These are phyloP conservation scores for Hyaloscypha finlandica DNA, from an alignment of 495 filamentous ascomycete species.

Conservation along the genomic window DNA sequence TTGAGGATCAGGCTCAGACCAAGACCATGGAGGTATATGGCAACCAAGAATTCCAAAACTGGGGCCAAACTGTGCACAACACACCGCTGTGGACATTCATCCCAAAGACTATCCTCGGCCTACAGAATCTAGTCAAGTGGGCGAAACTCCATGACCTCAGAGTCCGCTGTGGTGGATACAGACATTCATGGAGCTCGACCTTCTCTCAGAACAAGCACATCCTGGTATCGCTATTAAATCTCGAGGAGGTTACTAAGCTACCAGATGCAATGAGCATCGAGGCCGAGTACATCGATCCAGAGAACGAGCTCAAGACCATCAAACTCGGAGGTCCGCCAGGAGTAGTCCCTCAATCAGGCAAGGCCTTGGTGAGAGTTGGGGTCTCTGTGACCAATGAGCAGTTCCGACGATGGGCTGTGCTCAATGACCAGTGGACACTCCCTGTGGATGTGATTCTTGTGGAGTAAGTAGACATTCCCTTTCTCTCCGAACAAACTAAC, in stretches of 20 bases:
- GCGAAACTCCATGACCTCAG: slow-evolving; percentile 41
- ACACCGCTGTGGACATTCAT: slow-evolving; percentile 47
- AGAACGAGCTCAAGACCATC: slow-evolving; percentile 44
- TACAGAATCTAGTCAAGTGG: slow-evolving; percentile 47
- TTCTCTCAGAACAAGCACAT: slow-evolving; percentile 49
- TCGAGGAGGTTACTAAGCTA: slow-evolving; percentile 42
- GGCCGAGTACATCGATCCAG: slow-evolving; percentile 31
- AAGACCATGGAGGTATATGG: slow-evolving; percentile 30
- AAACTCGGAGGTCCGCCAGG: slow-evolving; percentile 29
- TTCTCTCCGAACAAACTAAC: slow-evolving; percentile 8
- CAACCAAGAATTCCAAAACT: slow-evolving; percentile 46
- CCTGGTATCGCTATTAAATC: slow-evolving; percentile 50
- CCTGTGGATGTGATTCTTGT: slow-evolving; percentile 54
- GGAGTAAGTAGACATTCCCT: slow-evolving; percentile 35
- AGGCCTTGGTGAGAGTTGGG: slow-evolving; percentile 44
- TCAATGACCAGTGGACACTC: slow-evolving; percentile 43
- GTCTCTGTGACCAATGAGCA: slow-evolving; percentile 51
- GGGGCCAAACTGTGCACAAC: slow-evolving; percentile 50
- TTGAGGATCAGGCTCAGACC: slow-evolving; percentile 19
- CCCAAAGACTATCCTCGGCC: slow-evolving; percentile 46
- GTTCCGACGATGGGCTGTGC: slow-evolving; percentile 49
- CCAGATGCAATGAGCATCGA: slow-evolving; percentile 42
- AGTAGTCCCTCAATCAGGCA: slow-evolving; percentile 17
- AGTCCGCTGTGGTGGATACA: slow-evolving; percentile 49
- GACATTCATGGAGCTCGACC: slow-evolving; percentile 50